phyloP scores from a whole-genome alignment of 164 flowering plant species.

The Magnolia officinalis region DNA sequence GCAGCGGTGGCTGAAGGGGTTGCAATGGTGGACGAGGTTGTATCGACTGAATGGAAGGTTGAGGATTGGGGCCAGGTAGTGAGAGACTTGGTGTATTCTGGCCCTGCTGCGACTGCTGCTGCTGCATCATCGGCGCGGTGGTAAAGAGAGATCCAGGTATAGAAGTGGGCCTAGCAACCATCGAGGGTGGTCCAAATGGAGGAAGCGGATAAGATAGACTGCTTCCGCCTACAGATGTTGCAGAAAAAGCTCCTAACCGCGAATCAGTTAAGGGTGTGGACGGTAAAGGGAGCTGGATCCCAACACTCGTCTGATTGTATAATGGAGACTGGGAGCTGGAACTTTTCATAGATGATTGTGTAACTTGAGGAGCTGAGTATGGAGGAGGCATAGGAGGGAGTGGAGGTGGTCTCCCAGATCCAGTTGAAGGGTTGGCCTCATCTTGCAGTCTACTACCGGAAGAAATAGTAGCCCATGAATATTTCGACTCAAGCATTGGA shows the following conservation, averaged over 20 bases:
- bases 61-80: constrained; percentile 41
- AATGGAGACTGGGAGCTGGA: constrained; percentile 38
- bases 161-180: constrained; percentile 51
- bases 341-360: constrained; percentile 33
- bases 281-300: constrained; percentile 38
- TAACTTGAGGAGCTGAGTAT: constrained; percentile 39
- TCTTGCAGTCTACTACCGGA: constrained; percentile 27
- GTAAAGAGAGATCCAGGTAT: constrained; percentile 42
- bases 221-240: constrained; percentile 26
- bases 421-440: constrained; percentile 29
- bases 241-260: constrained; percentile 32
- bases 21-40: constrained; percentile 63
- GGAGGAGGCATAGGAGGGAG: constrained; percentile 96
- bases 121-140: constrained; percentile 44
- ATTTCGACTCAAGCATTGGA: constrained; percentile 43
- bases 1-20: constrained; percentile 88
- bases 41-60: constrained; percentile 40
- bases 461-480: constrained; percentile 43
- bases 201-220: constrained; percentile 47
- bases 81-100: constrained; percentile 43
- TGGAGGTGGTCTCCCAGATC: constrained; percentile 52
- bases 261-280: constrained; percentile 35
- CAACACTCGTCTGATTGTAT: constrained; percentile 39
- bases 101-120: constrained; percentile 53
- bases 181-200: constrained; percentile 39